Evolutionary conservation across 495 filamentous ascomycete genomes (phyloP).

Genomic region (Jackrogersella minutella): DNA sequence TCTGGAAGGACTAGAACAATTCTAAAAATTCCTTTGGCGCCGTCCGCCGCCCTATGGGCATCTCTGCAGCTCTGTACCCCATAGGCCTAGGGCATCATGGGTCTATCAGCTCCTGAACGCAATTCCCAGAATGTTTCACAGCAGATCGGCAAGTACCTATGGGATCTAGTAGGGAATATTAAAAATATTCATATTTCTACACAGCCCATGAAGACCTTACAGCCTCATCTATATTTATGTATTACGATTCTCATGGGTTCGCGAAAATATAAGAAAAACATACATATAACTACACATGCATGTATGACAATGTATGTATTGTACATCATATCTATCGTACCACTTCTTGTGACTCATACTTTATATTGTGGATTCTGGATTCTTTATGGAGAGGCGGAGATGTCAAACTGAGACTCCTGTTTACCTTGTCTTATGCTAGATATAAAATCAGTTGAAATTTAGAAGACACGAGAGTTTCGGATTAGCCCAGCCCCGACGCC

Average conservation of each 20-base stretch:
- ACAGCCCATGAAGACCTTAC: too few relatives aligned
- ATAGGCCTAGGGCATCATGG: too few relatives aligned
- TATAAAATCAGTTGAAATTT: too few relatives aligned
- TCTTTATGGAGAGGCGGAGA: too few relatives aligned
- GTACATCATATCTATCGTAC: neutral
- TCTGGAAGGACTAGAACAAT: constrained; percentile 39
- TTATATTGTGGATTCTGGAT: neutral
- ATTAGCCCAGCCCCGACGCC: too few relatives aligned
- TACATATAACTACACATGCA: neutral
- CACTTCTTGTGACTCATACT: neutral
- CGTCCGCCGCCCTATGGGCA: neutral
- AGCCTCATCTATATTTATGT: neutral
- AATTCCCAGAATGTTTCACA: constrained; percentile 8
- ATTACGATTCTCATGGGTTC: too few relatives aligned
- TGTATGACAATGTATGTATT: neutral
- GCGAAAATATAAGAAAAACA: too few relatives aligned
- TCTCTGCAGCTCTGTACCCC: too few relatives aligned
- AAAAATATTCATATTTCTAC: too few relatives aligned
- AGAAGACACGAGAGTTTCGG: too few relatives aligned
- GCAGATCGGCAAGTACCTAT: constrained; percentile 8
- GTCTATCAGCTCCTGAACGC: constrained; percentile 1
- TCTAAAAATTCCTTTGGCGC: constrained; percentile 17
- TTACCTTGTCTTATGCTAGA: neutral
- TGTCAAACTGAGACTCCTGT: too few relatives aligned
- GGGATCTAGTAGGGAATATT: neutral